phyloP scores from a whole-genome alignment of 1,139 yeast genomes.

The Scheffersomyces illinoinensis region DNA sequence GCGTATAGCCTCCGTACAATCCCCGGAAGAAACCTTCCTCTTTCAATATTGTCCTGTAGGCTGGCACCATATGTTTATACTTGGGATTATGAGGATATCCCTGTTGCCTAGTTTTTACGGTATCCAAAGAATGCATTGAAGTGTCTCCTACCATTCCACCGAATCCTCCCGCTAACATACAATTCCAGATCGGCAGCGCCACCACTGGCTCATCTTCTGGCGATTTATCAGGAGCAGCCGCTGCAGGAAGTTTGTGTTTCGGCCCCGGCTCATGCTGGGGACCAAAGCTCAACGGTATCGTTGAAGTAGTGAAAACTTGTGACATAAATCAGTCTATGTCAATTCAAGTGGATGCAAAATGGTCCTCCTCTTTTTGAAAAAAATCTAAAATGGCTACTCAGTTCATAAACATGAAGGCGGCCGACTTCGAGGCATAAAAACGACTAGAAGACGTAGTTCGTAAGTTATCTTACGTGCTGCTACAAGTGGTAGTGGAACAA shows the following conservation, averaged over 20 bases:
- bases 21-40: constrained; percentile 90
- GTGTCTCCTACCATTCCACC: constrained; percentile 96
- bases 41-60: constrained; percentile 66
- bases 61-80: constrained; percentile 66
- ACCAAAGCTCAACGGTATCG: constrained; percentile 45
- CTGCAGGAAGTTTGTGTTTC: constrained; percentile 1
- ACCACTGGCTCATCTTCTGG: constrained; percentile 1
- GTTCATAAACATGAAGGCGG: background rate
- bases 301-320: constrained; percentile 37
- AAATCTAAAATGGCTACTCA: background rate
- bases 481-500: background rate
- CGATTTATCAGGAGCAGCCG: constrained; percentile 6
- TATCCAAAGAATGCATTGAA: constrained; percentile 91
- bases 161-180: constrained; percentile 86
- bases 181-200: constrained; percentile 53
- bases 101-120: constrained; percentile 95
- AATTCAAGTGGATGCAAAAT: background rate
- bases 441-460: background rate
- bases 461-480: background rate
- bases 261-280: constrained; percentile 20
- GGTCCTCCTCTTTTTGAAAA: background rate
- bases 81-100: constrained; percentile 74
- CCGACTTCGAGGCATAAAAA: background rate
- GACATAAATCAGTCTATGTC: constrained; percentile 20
- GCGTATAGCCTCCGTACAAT: constrained; percentile 86